These are phyloP conservation scores for Phytophthora melonis DNA, from an alignment of 352 stramenopile genomes.

Conservation along the genomic window DNA sequence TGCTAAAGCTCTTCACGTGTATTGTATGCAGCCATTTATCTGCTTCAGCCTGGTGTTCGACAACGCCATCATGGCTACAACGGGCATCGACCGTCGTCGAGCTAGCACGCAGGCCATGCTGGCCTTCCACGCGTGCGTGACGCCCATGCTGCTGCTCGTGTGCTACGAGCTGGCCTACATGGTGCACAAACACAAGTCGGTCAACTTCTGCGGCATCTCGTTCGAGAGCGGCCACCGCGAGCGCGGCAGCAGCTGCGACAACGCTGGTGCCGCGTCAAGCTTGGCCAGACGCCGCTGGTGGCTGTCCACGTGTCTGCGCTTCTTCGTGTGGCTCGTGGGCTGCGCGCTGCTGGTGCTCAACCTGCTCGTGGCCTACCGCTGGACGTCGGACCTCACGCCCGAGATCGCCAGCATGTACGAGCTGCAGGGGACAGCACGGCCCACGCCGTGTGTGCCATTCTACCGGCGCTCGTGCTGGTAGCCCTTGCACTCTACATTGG, in stretches of 20 bases:
- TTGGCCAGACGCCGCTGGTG: slow-evolving; percentile 32
- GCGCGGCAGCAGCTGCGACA: slow-evolving; percentile 37
- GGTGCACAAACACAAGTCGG: slow-evolving; percentile 91
- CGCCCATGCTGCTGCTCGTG: slow-evolving; percentile 85
- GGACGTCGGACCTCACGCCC: slow-evolving; percentile 45
- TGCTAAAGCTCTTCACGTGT: not conserved
- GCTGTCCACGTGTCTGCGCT: slow-evolving; percentile 71
- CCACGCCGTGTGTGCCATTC: slow-evolving; percentile 66
- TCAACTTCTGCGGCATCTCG: slow-evolving; percentile 92
- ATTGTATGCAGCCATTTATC: slow-evolving; percentile 70
- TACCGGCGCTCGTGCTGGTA: slow-evolving; percentile 77
- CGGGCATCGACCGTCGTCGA: slow-evolving; percentile 67
- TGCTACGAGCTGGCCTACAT: slow-evolving; percentile 92
- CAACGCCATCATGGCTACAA: slow-evolving; percentile 85
- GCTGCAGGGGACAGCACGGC: slow-evolving; percentile 67
- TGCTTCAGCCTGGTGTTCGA: slow-evolving; percentile 83
- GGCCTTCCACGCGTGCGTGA: slow-evolving; percentile 84
- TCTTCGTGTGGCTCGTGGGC: slow-evolving; percentile 76
- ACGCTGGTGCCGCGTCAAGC: slow-evolving; percentile 30
- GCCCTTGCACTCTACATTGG: slow-evolving; percentile 78
- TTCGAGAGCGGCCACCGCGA: slow-evolving; percentile 82
- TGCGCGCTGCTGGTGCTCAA: slow-evolving; percentile 73
- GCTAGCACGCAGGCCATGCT: slow-evolving; percentile 75
- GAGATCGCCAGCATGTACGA: slow-evolving; percentile 80
- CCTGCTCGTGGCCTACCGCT: slow-evolving; percentile 76